These are phyloP conservation scores for Stylonectria norvegica DNA, from an alignment of 2,329 filamentous ascomycete species.

Conservation along the genomic window DNA sequence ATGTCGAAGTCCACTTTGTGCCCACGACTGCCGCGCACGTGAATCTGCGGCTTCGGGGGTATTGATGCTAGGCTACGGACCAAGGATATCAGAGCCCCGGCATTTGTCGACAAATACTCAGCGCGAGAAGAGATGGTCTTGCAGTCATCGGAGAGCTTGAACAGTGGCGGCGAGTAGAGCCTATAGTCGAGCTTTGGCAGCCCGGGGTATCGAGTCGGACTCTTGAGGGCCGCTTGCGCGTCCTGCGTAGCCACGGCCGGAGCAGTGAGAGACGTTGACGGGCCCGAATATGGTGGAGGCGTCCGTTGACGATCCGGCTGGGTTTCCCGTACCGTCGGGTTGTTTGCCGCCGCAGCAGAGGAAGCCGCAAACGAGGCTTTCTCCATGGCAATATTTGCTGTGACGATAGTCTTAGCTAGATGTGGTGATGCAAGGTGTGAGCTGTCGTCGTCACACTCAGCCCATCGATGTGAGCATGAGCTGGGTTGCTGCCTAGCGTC, in stretches of 20 bases:
- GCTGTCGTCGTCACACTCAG: background rate
- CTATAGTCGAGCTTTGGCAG: slow-evolving; percentile 49
- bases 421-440: background rate
- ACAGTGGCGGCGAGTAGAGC: slow-evolving; percentile 51
- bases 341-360: background rate
- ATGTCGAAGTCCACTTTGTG: slow-evolving; percentile 49
- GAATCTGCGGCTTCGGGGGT: slow-evolving; percentile 53
- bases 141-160: slow-evolving; percentile 48
- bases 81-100: slow-evolving; percentile 43
- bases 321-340: background rate
- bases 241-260: slow-evolving; percentile 1
- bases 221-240: slow-evolving; percentile 9
- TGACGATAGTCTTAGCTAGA: no score
- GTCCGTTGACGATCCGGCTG: slow-evolving; percentile 6
- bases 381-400: slow-evolving; percentile 2
- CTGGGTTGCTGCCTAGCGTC: no score
- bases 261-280: slow-evolving; percentile 9
- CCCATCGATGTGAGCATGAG: background rate
- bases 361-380: background rate
- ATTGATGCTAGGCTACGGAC: slow-evolving; percentile 48
- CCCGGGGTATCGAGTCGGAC: slow-evolving; percentile 40
- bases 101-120: slow-evolving; percentile 46
- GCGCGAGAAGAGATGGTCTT: slow-evolving; percentile 46
- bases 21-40: slow-evolving; percentile 46
- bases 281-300: slow-evolving; percentile 23